These are phyloP conservation scores for Colletotrichum sansevieriae DNA, from an alignment of 2,329 filamentous ascomycete species.

Conservation along the genomic window DNA sequence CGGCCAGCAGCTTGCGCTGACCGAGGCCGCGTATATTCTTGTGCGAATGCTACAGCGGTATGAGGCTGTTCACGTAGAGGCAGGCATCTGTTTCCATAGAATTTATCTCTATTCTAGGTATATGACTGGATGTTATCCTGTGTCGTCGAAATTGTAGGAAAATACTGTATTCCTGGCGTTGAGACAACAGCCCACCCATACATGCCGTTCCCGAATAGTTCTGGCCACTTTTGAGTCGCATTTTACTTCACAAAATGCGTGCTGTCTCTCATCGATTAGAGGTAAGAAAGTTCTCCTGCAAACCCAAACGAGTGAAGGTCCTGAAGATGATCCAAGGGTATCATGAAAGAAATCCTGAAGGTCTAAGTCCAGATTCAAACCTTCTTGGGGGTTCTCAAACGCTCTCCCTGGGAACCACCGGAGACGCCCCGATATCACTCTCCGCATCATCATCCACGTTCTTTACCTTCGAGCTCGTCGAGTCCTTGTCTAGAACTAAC, in stretches of 20 bases:
- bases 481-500: conserved; percentile 46
- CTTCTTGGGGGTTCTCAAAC: conserved; percentile 46
- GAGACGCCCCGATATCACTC: conserved; percentile 50
- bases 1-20: conserved; percentile 51
- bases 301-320: background rate
- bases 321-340: conserved; percentile 38
- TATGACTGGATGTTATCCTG: too few relatives aligned
- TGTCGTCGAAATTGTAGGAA: background rate
- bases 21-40: conserved; percentile 45
- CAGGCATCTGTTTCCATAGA: too few relatives aligned
- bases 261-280: too few relatives aligned
- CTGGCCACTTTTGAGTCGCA: too few relatives aligned
- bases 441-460: conserved; percentile 48
- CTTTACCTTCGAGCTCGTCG: conserved; percentile 38
- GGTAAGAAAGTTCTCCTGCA: background rate
- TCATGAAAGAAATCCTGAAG: conserved; percentile 38
- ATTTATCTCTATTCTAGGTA: too few relatives aligned
- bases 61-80: conserved; percentile 6
- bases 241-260: too few relatives aligned
- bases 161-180: too few relatives aligned
- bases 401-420: conserved; percentile 55
- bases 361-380: background rate
- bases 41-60: conserved; percentile 46
- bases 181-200: too few relatives aligned
- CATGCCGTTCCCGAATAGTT: too few relatives aligned